These are phyloP conservation scores for Fraxinus albicans DNA, from an alignment of 305 asterid genomes.

Conservation along the genomic window DNA sequence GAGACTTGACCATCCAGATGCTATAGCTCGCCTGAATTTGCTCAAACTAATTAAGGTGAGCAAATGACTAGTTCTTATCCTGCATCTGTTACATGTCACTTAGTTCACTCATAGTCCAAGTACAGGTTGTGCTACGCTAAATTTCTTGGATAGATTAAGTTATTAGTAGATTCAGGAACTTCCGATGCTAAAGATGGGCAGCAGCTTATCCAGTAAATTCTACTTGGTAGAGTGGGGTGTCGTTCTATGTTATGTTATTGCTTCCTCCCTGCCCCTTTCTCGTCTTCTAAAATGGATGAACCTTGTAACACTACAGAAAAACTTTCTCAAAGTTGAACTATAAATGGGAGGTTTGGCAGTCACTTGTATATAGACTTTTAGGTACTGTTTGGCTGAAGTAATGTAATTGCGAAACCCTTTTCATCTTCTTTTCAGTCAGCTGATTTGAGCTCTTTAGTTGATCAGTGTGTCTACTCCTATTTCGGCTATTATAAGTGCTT, in stretches of 20 bases:
- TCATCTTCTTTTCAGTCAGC: background rate
- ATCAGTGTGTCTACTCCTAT: background rate
- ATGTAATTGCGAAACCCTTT: background rate
- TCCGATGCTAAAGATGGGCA: background rate
- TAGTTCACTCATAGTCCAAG: background rate
- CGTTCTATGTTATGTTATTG: background rate
- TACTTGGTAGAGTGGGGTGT: background rate
- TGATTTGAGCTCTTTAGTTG: background rate
- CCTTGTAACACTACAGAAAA: background rate
- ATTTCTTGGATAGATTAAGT: background rate
- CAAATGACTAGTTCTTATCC: constrained; percentile 17
- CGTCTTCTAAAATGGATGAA: background rate
- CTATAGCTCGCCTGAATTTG: constrained; percentile 90
- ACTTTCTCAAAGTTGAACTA: background rate
- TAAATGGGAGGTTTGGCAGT: background rate
- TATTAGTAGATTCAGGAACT: background rate
- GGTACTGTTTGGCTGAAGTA: background rate
- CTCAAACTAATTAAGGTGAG: constrained; percentile 91
- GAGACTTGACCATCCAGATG: constrained; percentile 94
- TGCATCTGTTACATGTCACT: constrained; percentile 10
- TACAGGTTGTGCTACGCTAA: background rate
- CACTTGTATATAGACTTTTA: background rate
- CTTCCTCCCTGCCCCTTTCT: background rate
- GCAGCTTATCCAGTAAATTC: background rate
- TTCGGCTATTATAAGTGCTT: background rate